Conservation (phyloP, 495 filamentous ascomycete genomes). For the Aspergillus cavernicola region DNA sequence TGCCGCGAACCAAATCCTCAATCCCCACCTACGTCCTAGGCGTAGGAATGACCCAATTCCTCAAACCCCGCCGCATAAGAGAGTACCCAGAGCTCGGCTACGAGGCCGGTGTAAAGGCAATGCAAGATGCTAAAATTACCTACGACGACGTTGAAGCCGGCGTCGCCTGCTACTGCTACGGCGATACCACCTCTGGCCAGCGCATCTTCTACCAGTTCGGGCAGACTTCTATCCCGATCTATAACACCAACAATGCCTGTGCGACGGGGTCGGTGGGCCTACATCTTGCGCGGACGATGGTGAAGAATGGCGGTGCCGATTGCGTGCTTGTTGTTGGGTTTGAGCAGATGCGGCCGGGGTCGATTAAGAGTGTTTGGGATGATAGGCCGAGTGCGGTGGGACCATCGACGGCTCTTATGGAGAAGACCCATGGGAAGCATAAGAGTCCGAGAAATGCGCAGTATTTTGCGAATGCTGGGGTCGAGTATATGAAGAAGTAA, state of each 20-base stretch:
- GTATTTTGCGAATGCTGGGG: conserved; percentile 93
- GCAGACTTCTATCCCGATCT: conserved; percentile 91
- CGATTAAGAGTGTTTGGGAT: conserved; percentile 71
- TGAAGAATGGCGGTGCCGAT: conserved; percentile 73
- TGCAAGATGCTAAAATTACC: conserved; percentile 91
- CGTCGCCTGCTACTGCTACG: conserved; percentile 97
- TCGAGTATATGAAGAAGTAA: conserved; percentile 95
- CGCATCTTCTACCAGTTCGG: conserved; percentile 99
- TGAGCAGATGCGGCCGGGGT: conserved; percentile 94
- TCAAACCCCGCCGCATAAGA: conserved; percentile 89
- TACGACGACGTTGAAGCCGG: conserved; percentile 96
- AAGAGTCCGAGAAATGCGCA: conserved; percentile 83
- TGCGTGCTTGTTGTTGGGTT: conserved; percentile 91
- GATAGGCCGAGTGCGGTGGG: conserved; percentile 75
- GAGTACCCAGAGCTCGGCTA: conserved; percentile 71
- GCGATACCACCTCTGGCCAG: conserved; percentile 91
- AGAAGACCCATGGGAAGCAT: conserved; percentile 68
- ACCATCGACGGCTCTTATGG: conserved; percentile 72
- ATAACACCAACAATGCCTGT: conserved; percentile 99
- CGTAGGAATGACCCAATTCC: conserved; percentile 98
- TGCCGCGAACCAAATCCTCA: conserved; percentile 4
- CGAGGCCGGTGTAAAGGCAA: conserved; percentile 91
- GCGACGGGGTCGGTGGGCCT: conserved; percentile 87
- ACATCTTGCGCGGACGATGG: conserved; percentile 75
- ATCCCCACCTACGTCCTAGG: conserved; percentile 79